phyloP scores from a whole-genome alignment of 2,329 filamentous ascomycete species.

The Xylaria sp. region DNA sequence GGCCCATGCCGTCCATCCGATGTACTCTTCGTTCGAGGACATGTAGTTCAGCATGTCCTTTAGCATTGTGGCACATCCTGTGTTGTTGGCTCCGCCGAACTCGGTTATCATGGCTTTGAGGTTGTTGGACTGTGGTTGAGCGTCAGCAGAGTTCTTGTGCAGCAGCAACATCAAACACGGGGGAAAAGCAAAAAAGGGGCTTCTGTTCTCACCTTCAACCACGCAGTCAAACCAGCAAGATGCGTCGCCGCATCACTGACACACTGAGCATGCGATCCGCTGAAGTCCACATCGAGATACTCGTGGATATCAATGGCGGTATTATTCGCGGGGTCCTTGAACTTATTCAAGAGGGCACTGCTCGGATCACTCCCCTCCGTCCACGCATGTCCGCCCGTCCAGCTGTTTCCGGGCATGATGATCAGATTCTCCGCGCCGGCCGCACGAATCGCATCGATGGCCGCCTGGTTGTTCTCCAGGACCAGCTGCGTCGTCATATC shows the following conservation, averaged over 20 bases:
- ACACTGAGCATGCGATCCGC: slow-evolving; percentile 56
- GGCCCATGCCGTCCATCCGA: slow-evolving; percentile 63
- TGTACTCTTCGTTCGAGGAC: slow-evolving; percentile 57
- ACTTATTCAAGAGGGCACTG: slow-evolving; percentile 54
- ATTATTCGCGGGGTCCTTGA: slow-evolving; percentile 59
- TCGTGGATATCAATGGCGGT: slow-evolving; percentile 63
- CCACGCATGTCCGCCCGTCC: slow-evolving; percentile 60
- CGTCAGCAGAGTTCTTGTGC: not conserved
- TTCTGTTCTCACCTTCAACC: slow-evolving; percentile 51
- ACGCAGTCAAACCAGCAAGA: slow-evolving; percentile 56
- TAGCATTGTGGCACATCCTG: slow-evolving; percentile 55
- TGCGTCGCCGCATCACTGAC: slow-evolving; percentile 53
- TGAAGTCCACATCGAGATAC: slow-evolving; percentile 62
- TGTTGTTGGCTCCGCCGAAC: slow-evolving; percentile 59
- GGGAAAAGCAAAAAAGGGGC: too few relatives aligned
- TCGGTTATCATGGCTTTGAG: slow-evolving; percentile 62
- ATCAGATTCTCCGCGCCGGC: slow-evolving; percentile 58
- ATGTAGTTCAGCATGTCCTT: slow-evolving; percentile 58
- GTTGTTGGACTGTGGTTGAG: slow-evolving; percentile 12
- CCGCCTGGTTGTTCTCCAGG: slow-evolving; percentile 59
- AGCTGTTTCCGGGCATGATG: slow-evolving; percentile 61
- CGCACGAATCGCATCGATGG: slow-evolving; percentile 57
- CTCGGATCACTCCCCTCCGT: slow-evolving; percentile 53
- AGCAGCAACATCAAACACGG: too few relatives aligned
- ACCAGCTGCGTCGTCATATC: slow-evolving; percentile 59